phyloP scores from a whole-genome alignment of 1,139 yeast genomes.

The Geotrichum europaeum region DNA sequence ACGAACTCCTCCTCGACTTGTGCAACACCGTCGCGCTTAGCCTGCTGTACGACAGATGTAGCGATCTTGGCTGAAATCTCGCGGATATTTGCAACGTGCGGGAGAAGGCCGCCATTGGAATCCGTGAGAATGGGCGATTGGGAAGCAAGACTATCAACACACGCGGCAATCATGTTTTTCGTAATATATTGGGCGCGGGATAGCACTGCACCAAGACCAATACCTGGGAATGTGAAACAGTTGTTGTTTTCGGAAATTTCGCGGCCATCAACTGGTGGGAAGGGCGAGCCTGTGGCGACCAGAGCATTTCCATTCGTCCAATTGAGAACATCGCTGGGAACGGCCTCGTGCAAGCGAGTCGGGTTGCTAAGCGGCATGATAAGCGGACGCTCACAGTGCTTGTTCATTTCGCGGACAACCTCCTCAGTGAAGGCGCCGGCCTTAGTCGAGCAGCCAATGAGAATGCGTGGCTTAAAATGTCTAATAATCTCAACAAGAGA shows the following conservation, averaged over 20 bases:
- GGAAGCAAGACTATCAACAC: slow-evolving; percentile 81
- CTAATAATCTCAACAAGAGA: slow-evolving; percentile 62
- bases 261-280: slow-evolving; percentile 82
- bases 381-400: slow-evolving; percentile 78
- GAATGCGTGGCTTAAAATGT: slow-evolving; percentile 76
- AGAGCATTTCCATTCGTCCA: slow-evolving; percentile 91
- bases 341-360: slow-evolving; percentile 91
- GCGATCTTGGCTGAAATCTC: slow-evolving; percentile 89
- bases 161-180: slow-evolving; percentile 91
- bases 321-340: slow-evolving; percentile 79
- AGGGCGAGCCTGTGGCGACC: slow-evolving; percentile 96
- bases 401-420: slow-evolving; percentile 82
- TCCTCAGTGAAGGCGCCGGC: slow-evolving; percentile 91
- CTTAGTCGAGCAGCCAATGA: slow-evolving; percentile 95
- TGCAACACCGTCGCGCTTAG: slow-evolving; percentile 80
- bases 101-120: slow-evolving; percentile 81
- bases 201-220: slow-evolving; percentile 89
- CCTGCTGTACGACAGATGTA: slow-evolving; percentile 83
- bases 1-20: slow-evolving; percentile 53
- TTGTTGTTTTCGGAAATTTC: slow-evolving; percentile 90
- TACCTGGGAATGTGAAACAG: slow-evolving; percentile 96
- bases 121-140: slow-evolving; percentile 69
- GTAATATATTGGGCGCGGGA: slow-evolving; percentile 75
- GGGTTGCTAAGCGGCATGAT: slow-evolving; percentile 96
- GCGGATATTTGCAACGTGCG: slow-evolving; percentile 78